phyloP scores from a whole-genome alignment of 768 basidiomycete species.

The Pleurotus platypus region DNA sequence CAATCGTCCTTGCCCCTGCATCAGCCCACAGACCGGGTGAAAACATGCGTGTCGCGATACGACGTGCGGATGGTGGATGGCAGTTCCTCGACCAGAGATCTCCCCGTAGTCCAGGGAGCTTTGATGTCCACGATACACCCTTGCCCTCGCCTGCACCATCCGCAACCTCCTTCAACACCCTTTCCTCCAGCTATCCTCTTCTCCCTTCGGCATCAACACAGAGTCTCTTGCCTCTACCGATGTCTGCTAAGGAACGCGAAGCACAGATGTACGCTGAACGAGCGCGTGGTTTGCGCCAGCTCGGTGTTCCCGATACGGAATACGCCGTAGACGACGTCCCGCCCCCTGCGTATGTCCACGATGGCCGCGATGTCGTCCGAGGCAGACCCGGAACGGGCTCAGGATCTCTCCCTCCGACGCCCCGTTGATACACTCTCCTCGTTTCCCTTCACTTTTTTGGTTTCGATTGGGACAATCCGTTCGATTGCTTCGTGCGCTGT shows the following conservation, averaged over 20 bases:
- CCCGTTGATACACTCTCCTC: neutral
- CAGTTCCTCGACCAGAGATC: slow-evolving; percentile 41
- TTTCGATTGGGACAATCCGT: neutral
- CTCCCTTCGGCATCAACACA: neutral
- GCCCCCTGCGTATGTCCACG: slow-evolving; percentile 2
- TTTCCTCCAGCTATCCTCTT: neutral
- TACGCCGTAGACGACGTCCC: neutral
- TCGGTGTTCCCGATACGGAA: neutral
- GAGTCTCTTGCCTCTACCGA: neutral
- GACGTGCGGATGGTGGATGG: slow-evolving; percentile 55
- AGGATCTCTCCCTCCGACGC: neutral
- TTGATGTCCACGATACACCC: neutral
- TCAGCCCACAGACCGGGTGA: slow-evolving; percentile 48
- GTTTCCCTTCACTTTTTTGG: neutral
- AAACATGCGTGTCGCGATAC: slow-evolving; percentile 56
- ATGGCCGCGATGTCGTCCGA: neutral
- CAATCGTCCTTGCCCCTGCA: neutral
- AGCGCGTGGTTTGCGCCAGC: neutral
- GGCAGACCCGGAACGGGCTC: neutral
- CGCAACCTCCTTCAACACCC: neutral
- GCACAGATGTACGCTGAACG: slow-evolving; percentile 4
- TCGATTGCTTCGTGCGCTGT: neutral
- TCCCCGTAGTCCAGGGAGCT: slow-evolving; percentile 30
- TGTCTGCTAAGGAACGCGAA: neutral
- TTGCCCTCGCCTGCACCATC: slow-evolving; percentile 3